Conservation (phyloP, 768 basidiomycete genomes). For the Termitomyces titanicus region DNA sequence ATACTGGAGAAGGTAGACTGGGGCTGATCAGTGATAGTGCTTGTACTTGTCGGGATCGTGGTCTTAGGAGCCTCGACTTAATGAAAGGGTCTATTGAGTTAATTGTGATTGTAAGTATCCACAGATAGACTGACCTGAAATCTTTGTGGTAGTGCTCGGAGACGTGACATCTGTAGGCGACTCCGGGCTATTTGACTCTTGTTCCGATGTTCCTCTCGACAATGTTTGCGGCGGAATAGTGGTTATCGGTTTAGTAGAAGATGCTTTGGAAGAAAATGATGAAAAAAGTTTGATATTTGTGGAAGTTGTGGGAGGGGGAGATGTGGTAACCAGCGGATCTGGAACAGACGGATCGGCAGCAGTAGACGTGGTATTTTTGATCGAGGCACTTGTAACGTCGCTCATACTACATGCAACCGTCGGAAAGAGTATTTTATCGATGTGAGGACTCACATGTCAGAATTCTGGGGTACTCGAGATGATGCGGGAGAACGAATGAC, state of each 20-base stretch:
- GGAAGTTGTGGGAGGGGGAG: not conserved
- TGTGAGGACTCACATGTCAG: not conserved
- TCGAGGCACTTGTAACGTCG: not conserved
- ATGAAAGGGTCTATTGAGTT: not conserved
- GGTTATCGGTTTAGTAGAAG: not conserved
- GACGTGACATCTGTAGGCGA: not conserved
- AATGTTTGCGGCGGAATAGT: not conserved
- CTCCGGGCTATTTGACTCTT: not conserved
- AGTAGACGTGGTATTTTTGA: not conserved
- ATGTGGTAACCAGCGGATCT: not conserved
- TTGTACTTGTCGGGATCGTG: conserved; percentile 24
- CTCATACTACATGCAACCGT: not conserved
- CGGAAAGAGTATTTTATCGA: not conserved
- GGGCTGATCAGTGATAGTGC: conserved; percentile 37
- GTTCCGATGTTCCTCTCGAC: not conserved
- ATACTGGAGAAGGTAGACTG: conserved; percentile 43
- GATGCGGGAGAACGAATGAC: not conserved
- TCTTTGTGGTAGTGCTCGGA: conserved; percentile 3
- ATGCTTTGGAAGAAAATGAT: not conserved
- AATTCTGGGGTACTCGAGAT: not conserved
- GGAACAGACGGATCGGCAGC: not conserved
- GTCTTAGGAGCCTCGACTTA: conserved; percentile 4
- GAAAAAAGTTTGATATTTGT: not conserved
- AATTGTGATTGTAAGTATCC: not conserved
- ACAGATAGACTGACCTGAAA: conserved; percentile 4